Evolutionary conservation across 2,329 filamentous ascomycete species (phyloP).

Genomic region (Penicillium brevicompactum): DNA sequence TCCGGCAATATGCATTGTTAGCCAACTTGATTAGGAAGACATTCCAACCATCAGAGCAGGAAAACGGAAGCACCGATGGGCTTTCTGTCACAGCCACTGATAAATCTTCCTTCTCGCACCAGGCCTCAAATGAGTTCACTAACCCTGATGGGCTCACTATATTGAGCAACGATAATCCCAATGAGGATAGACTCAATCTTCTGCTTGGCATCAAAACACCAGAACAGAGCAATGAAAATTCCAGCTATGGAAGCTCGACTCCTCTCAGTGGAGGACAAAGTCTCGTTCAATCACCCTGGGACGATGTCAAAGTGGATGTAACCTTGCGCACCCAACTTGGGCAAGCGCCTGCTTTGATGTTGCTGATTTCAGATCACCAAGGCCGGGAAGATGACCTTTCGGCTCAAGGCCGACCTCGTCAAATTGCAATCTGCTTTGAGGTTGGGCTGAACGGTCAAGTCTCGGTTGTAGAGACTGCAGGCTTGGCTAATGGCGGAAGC

Average conservation of each 20-base stretch:
- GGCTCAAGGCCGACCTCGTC: constrained; percentile 14
- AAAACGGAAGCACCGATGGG: constrained; percentile 13
- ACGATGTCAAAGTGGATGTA: constrained; percentile 40
- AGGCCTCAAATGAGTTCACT: constrained; percentile 12
- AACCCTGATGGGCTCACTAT: constrained; percentile 23
- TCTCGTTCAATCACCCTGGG: constrained; percentile 2
- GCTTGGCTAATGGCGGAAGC: constrained; percentile 29
- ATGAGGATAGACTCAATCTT: constrained; percentile 57
- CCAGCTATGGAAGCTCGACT: background rate
- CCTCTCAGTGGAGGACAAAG: background rate
- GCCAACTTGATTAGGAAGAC: constrained; percentile 41
- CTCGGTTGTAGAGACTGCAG: constrained; percentile 40
- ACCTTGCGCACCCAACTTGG: constrained; percentile 42
- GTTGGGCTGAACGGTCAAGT: constrained; percentile 46
- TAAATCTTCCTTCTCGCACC: constrained; percentile 3
- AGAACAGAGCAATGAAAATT: background rate
- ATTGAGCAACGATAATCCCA: constrained; percentile 46
- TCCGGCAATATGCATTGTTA: constrained; percentile 49
- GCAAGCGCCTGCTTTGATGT: constrained; percentile 41
- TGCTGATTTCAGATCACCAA: constrained; percentile 36
- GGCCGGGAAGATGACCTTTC: constrained; percentile 5
- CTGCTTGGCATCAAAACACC: constrained; percentile 44
- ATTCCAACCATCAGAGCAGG: constrained; percentile 28
- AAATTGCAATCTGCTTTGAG: constrained; percentile 40
- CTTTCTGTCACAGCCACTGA: constrained; percentile 6